These are phyloP conservation scores for Amyloporia xantha DNA, from an alignment of 768 basidiomycete species.

Conservation along the genomic window DNA sequence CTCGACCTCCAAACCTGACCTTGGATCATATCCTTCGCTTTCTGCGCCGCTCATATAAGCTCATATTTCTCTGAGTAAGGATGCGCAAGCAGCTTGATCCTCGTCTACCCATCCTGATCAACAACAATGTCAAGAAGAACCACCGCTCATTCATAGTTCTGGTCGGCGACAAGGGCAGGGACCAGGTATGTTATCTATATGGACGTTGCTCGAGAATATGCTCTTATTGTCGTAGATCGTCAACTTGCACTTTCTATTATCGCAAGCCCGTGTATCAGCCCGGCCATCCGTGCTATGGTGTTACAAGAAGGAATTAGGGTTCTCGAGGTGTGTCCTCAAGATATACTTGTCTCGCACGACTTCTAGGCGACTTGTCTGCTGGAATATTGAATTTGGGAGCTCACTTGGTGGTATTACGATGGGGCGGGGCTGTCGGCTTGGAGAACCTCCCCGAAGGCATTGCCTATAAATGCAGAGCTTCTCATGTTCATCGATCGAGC, in stretches of 20 bases:
- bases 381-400: too few species aligned
- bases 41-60: too few species aligned
- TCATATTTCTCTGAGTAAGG: background rate
- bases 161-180: conserved; percentile 89
- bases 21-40: too few species aligned
- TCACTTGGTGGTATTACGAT: too few species aligned
- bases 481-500: too few species aligned
- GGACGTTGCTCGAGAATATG: background rate
- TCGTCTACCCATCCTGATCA: conserved; percentile 87
- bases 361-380: too few species aligned
- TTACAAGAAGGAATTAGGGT: conserved; percentile 97
- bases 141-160: conserved; percentile 94
- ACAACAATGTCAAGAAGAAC: conserved; percentile 89
- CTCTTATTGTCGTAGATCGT: conserved; percentile 51
- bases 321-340: conserved; percentile 85
- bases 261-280: conserved; percentile 84
- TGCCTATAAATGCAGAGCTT: too few species aligned
- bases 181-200: conserved; percentile 54
- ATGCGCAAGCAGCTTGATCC: conserved; percentile 91
- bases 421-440: too few species aligned
- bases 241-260: conserved; percentile 91
- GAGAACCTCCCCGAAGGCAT: too few species aligned
- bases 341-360: too few species aligned
- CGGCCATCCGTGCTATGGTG: conserved; percentile 95
- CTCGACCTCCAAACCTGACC: too few species aligned